A percentile compares a stretch with the other conserved stretches of the same genome.
phyloP scores from a whole-genome alignment of 2,329 filamentous ascomycete genomes.

The Colletotrichum horii region DNA sequence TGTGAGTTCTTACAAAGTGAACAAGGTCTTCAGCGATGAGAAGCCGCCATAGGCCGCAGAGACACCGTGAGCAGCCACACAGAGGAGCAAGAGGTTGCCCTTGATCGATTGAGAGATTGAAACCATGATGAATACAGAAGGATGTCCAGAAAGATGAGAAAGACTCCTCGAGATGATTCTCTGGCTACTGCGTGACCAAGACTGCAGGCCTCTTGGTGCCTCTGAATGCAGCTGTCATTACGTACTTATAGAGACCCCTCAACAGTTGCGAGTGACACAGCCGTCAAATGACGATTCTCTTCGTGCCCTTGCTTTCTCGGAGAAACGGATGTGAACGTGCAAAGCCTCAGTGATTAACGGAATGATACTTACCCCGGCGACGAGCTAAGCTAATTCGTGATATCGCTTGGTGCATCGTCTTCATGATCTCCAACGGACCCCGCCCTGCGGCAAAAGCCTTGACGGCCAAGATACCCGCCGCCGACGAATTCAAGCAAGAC shows the following conservation, averaged over 20 bases:
- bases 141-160: background rate
- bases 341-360: background rate
- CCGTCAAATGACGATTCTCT: background rate
- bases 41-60: background rate
- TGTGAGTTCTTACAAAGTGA: background rate
- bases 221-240: background rate
- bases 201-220: background rate
- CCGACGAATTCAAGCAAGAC: background rate
- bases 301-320: background rate
- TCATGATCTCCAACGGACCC: background rate
- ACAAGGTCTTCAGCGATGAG: background rate
- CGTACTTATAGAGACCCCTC: background rate
- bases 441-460: background rate
- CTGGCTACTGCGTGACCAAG: background rate
- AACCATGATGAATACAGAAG: background rate
- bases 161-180: background rate
- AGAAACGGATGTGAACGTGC: background rate
- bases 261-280: background rate
- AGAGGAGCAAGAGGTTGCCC: background rate
- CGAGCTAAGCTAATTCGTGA: background rate
- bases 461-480: background rate
- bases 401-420: background rate
- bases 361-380: background rate
- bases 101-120: background rate
- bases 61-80: background rate